phyloP scores from a whole-genome alignment of 768 basidiomycete species.

The Albatrellus ellisii region DNA sequence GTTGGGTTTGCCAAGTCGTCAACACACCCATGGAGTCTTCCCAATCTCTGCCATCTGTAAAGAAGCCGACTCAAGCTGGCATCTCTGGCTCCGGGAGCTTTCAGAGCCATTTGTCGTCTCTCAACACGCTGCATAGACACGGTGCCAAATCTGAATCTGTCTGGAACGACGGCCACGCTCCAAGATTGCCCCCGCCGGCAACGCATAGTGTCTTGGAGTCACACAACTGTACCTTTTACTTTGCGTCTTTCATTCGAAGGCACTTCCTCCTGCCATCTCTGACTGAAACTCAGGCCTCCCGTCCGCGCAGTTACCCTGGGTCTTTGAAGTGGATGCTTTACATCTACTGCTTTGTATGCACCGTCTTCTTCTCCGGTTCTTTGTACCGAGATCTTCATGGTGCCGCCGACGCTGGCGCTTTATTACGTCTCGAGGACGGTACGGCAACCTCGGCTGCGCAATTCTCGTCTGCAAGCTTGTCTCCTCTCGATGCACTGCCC shows the following conservation, averaged over 20 bases:
- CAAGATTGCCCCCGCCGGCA: neutral
- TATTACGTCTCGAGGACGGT: neutral
- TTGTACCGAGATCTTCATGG: constrained; percentile 5
- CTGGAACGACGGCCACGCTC: neutral
- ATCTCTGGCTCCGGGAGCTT: neutral
- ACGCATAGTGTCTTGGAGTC: no score
- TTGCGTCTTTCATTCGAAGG: neutral
- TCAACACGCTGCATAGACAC: neutral
- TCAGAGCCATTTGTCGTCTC: neutral
- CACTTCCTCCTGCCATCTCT: neutral
- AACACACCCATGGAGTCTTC: no score
- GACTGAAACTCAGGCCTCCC: neutral
- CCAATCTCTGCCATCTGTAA: no score
- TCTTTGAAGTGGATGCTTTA: constrained; percentile 9
- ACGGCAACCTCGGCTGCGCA: no score
- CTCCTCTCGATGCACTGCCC: constrained; percentile 4
- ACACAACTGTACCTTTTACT: neutral
- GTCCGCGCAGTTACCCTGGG: constrained; percentile 1
- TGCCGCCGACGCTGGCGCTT: neutral
- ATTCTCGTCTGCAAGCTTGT: no score
- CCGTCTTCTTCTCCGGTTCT: constrained; percentile 9
- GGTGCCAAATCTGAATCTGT: neutral
- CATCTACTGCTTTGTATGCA: constrained; percentile 7
- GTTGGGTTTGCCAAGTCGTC: no score
- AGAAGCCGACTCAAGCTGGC: no score